Base-by-base conservation (phyloP, 805 yeast genomes). In the Naumovozyma castellii region DNA sequence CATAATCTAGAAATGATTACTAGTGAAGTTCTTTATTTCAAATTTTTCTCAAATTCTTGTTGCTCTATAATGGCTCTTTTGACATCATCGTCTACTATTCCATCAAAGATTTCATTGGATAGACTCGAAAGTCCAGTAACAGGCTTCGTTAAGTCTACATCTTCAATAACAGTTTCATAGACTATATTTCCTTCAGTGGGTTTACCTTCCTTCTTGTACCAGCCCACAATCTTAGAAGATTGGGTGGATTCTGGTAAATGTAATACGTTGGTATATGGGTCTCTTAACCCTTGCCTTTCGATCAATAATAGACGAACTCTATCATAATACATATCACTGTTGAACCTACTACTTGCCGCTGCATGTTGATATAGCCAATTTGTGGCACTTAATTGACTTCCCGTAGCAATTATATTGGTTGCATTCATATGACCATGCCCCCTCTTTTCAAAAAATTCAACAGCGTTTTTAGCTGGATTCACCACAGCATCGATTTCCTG, bases 301-400 rank as follows among this genome's bases (percentile, higher is more conserved):
- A 65, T 61, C 36, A 63, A 67, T 16, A 71, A 57, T 30, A 72
- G 64, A 18, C 73, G 71, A 16, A 64, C 66, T 45, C 88, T 67
- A 43, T 82, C 76, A 39, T 72, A 74, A 29, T 71, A 61, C 35
- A 87, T 62, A 42, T 71, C 71, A 27, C 75, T 64, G 58, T 92
- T 92, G 56, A 74, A 84, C 38, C 77, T 78, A 46, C 81, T 70
- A 3, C 87, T 76, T 25, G 90, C 81, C n/a, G 71, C 62, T 0
- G 95, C 92, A 49, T 85, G 87, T 51, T 84, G 88, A 49, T 73
- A 76, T 64, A 87, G 73, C 95, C 96, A 87, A 29, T 81, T 76
- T 25, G 80, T 80, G 48, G 85, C 85, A 27, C 75, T 71, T 35
- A 76, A 53, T 33, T 51, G 59, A 19, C 46, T 54, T 2, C 54